These are phyloP conservation scores for Polyrhizophydium stewartii DNA, from an alignment of 371 early-diverging fungal species.

Conservation along the genomic window DNA sequence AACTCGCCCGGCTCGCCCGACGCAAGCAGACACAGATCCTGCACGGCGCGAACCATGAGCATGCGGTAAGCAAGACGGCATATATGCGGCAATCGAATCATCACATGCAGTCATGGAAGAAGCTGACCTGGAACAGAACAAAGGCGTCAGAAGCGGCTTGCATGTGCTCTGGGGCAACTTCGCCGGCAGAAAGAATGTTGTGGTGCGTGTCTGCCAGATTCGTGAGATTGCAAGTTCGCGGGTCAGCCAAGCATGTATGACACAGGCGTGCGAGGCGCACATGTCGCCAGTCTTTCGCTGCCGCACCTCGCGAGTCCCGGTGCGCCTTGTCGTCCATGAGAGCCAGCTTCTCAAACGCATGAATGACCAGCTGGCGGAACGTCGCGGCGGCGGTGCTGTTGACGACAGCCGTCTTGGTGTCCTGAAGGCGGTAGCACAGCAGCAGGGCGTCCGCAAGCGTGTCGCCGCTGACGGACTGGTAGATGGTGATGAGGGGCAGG, in stretches of 20 bases:
- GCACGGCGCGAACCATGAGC: no score
- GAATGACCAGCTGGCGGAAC: constrained; percentile 84
- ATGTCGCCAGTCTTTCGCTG: neutral
- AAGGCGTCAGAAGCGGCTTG: neutral
- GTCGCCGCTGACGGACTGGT: constrained; percentile 72
- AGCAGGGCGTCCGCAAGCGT: constrained; percentile 79
- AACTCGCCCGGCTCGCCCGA: constrained; percentile 42
- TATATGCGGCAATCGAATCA: no score
- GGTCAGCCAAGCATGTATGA: no score
- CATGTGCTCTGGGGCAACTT: neutral
- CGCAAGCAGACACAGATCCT: constrained; percentile 44
- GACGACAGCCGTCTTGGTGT: constrained; percentile 80
- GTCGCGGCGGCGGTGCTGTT: constrained; percentile 95
- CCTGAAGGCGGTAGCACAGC: constrained; percentile 85
- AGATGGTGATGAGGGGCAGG: constrained; percentile 82
- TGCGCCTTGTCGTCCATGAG: neutral
- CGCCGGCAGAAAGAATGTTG: no score
- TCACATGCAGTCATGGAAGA: no score
- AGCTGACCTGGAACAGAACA: no score
- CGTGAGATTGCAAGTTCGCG: no score
- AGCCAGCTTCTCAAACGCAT: constrained; percentile 88
- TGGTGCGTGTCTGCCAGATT: constrained; percentile 1
- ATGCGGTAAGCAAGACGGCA: no score
- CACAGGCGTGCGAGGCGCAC: neutral
- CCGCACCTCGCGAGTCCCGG: no score